These are phyloP conservation scores for Cyberlindnera euphorbiiphila DNA, from an alignment of 805 yeast species.

Conservation along the genomic window DNA sequence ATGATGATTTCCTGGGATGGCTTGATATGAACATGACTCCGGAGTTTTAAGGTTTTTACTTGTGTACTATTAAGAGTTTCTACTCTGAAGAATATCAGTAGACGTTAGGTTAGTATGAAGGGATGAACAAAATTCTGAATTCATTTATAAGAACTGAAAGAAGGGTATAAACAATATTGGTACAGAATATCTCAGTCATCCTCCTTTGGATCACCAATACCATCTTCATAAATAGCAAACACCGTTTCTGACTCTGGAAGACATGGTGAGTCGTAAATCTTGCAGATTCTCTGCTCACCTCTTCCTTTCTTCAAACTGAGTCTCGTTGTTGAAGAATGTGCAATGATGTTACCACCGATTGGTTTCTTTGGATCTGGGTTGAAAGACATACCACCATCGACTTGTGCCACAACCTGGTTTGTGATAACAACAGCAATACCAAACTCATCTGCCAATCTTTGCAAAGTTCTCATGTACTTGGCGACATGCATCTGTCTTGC, in stretches of 20 bases:
- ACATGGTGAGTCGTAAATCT: constrained; percentile 94
- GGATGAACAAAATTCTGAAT: no score
- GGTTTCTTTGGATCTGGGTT: constrained; percentile 98
- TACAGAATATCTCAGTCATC: constrained; percentile 24
- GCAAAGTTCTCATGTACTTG: constrained; percentile 84
- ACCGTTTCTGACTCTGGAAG: constrained; percentile 93
- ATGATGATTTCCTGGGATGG: constrained; percentile 93
- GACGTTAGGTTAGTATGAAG: no score
- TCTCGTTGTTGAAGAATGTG: constrained; percentile 94
- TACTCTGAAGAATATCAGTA: no score
- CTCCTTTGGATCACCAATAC: constrained; percentile 91
- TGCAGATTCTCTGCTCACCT: constrained; percentile 90
- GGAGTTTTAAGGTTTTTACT: constrained; percentile 40
- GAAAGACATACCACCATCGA: constrained; percentile 76
- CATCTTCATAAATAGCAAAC: constrained; percentile 94
- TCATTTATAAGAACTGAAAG: not conserved
- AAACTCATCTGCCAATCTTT: constrained; percentile 92
- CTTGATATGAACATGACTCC: constrained; percentile 78
- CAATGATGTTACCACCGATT: constrained; percentile 96
- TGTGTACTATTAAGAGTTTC: constrained; percentile 2
- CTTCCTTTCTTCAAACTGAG: constrained; percentile 85
- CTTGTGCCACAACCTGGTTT: constrained; percentile 97
- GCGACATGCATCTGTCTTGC: constrained; percentile 96
- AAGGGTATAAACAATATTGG: constrained; percentile 1
- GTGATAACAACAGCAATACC: constrained; percentile 96